These are phyloP conservation scores for Geotrichum reessii DNA, from an alignment of 1,139 yeast genomes.

Conservation along the genomic window DNA sequence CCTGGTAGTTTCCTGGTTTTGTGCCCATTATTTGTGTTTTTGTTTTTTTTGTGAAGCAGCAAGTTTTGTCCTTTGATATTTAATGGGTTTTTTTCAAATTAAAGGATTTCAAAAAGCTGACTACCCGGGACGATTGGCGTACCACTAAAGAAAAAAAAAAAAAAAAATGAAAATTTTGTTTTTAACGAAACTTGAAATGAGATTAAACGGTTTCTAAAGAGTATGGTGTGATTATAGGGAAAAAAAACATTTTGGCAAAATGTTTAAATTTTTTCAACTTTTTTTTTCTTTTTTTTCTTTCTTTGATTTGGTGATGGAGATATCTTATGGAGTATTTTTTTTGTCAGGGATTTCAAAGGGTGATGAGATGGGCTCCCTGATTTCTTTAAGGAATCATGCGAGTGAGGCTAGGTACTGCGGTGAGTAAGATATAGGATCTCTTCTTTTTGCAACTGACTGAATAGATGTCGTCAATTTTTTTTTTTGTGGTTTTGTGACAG, in stretches of 20 bases:
- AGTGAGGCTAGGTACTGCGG: neutral
- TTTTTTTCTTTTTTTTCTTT: neutral
- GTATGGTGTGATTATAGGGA: neutral
- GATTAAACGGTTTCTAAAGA: neutral
- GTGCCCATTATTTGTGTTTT: neutral
- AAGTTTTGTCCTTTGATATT: neutral
- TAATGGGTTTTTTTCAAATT: neutral
- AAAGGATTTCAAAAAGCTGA: neutral
- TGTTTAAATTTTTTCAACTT: too few species aligned
- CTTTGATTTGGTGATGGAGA: neutral
- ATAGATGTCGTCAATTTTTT: neutral
- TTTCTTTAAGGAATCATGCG: neutral
- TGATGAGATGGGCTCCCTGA: neutral
- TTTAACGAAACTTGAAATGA: neutral
- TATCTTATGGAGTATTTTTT: neutral
- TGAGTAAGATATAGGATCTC: neutral
- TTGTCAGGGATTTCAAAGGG: neutral
- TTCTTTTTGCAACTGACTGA: neutral
- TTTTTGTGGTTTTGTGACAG: too few species aligned
- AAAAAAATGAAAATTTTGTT: too few species aligned
- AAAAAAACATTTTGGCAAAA: too few species aligned
- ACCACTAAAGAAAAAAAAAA: neutral
- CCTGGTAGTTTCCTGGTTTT: neutral
- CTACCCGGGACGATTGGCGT: neutral
- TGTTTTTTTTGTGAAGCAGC: neutral